Base-by-base conservation (phyloP, 2,329 filamentous ascomycete species). In the Herpotrichia juniperi region DNA sequence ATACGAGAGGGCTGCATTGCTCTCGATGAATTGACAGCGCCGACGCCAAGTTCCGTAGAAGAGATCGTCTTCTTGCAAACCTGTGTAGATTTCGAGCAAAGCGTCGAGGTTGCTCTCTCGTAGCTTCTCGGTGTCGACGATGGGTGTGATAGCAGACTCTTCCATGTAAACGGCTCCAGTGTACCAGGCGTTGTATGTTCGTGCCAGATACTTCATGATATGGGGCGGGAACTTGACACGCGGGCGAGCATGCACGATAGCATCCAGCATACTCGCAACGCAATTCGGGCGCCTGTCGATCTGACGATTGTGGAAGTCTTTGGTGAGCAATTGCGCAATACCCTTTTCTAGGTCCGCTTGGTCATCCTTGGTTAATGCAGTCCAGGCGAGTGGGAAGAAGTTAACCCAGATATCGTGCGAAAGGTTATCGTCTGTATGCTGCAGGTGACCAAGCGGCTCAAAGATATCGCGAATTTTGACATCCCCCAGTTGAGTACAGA, bases 1-100 rank as follows among this genome's bases (percentile, higher is more conserved):
- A 64, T 97, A 99, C 0, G 94, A 99, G 7, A 99, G 80, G 1
- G 93, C 94, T 12, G 94, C 91, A 69, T 99, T 99, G 8, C 93
- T 97, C 78, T 99, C 96, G 5, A 99, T 89, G 68, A 96, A 99
- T 61, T 96, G 91, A 72, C 93, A 96, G 40, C 94, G 87, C 50
- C 94, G 87, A 53, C 94, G 87, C 94, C 94, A 99, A 0, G 93
- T 96, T 8, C 94, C 94, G 59, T 99, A 97, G 73, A 97, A 99
- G 42, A 99, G 81, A 70, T 99, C 94, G 45, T 97, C 93, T 72
- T 99, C 96, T 67, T 96, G 90, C 12, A 99, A 79, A 1, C 87
- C 87, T 5, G 92, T 87, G 68, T 99, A 99, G 2, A 97, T 81
- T 67, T 97, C 93, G 8, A 96, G 87, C n/a, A 99, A 79, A 0